phyloP scores from a whole-genome alignment of 2,329 filamentous ascomycete genomes.

The Waltergamsia citrina region DNA sequence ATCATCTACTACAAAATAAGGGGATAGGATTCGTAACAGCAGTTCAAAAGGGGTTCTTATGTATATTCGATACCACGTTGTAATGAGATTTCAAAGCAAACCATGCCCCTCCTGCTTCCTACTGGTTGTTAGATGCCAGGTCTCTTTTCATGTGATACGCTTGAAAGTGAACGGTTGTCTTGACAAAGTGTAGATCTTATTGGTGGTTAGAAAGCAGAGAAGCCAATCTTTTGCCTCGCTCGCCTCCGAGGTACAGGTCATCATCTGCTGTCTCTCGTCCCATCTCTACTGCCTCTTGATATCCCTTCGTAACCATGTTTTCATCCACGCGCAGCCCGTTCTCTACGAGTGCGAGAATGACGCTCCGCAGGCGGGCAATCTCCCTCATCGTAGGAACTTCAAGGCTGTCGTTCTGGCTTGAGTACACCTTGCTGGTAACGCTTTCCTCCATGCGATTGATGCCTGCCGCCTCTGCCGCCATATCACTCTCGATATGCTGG shows the following conservation, averaged over 20 bases:
- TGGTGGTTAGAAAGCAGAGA: slow-evolving; percentile 14
- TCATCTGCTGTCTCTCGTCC: slow-evolving; percentile 51
- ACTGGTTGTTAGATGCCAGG: too few species aligned
- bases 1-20: too few species aligned
- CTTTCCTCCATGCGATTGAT: slow-evolving; percentile 85
- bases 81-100: too few species aligned
- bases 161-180: too few species aligned
- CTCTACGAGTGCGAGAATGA: slow-evolving; percentile 75
- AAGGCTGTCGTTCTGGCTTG: slow-evolving; percentile 88
- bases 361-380: slow-evolving; percentile 74
- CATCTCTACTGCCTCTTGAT: slow-evolving; percentile 72
- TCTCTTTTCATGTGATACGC: too few species aligned
- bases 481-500: slow-evolving; percentile 64
- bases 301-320: slow-evolving; percentile 74
- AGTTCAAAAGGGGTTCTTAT: too few species aligned
- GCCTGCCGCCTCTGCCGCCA: slow-evolving; percentile 32
- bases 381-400: slow-evolving; percentile 69
- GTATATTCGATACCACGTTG: too few species aligned
- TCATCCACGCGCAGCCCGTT: slow-evolving; percentile 81
- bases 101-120: too few species aligned
- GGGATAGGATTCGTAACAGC: too few species aligned
- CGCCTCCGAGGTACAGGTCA: slow-evolving; percentile 50
- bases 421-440: slow-evolving; percentile 80
- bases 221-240: slow-evolving; percentile 40
- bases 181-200: too few species aligned